Evolutionary conservation across 164 flowering plant genomes (phyloP).

Genomic region (Sedum album): DNA sequence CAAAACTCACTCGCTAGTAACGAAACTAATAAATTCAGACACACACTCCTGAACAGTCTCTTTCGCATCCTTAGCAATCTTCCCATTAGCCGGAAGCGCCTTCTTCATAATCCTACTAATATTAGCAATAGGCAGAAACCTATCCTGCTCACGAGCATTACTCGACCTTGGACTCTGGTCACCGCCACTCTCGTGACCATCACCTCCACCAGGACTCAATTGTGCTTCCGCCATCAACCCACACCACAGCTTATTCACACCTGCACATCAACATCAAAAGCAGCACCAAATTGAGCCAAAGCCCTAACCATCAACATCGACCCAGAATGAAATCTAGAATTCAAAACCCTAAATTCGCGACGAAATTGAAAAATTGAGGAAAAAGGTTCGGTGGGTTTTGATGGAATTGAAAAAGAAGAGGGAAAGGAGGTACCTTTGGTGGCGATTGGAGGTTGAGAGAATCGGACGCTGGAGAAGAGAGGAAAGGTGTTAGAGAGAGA

Average conservation of each 20-base stretch:
- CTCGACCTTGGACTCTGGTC: constrained; percentile 6
- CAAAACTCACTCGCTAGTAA: constrained; percentile 9
- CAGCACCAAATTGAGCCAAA: background rate
- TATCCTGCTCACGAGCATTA: constrained; percentile 10
- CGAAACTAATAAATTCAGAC: constrained; percentile 10
- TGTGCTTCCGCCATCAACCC: constrained; percentile 5
- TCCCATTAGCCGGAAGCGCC: constrained; percentile 10
- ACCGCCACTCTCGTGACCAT: constrained; percentile 9
- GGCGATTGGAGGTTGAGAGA: background rate
- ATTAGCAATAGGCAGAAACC: constrained; percentile 9
- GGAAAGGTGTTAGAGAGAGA: background rate
- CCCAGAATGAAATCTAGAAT: background rate
- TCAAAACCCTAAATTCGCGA: too few species aligned
- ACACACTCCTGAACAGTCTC: constrained; percentile 12
- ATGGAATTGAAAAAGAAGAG: background rate
- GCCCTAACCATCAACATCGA: background rate
- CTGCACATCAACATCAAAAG: constrained; percentile 1
- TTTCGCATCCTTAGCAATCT: constrained; percentile 11
- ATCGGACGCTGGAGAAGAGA: constrained; percentile 8
- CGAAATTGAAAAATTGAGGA: background rate
- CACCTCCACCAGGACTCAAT: constrained; percentile 10
- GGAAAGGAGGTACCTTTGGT: constrained; percentile 7
- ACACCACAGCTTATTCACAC: background rate
- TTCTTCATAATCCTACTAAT: constrained; percentile 11
- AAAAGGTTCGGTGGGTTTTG: background rate